Conservation (phyloP, 371 early-diverging fungal genomes). For the Coemansia sp. region DNA sequence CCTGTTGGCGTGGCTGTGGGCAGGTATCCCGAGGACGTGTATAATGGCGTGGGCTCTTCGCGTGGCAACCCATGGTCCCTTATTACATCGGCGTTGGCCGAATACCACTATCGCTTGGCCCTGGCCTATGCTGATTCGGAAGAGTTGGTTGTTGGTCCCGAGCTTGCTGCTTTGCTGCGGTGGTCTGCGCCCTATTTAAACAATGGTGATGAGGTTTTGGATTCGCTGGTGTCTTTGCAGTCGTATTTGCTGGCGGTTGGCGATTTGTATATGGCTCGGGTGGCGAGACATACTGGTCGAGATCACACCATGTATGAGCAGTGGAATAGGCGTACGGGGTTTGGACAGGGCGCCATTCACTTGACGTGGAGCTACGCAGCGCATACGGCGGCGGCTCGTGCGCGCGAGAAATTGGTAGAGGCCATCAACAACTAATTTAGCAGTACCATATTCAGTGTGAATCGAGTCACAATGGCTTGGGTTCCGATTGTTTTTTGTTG, state of each 20-base stretch:
- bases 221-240: too few relatives aligned
- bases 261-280: conserved; percentile 61
- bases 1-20: conserved; percentile 60
- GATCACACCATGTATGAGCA: conserved; percentile 69
- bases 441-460: too few relatives aligned
- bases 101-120: conserved; percentile 60
- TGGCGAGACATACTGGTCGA: conserved; percentile 55
- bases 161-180: too few relatives aligned
- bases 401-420: too few relatives aligned
- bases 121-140: background rate
- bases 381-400: conserved; percentile 29
- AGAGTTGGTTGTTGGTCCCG: conserved; percentile 10
- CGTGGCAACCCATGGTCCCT: conserved; percentile 80
- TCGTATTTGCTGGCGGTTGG: conserved; percentile 51
- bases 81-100: conserved; percentile 62
- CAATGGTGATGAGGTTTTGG: too few relatives aligned
- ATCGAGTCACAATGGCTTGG: too few relatives aligned
- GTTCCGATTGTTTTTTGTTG: too few relatives aligned
- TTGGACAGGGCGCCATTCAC: conserved; percentile 64
- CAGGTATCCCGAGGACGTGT: conserved; percentile 72
- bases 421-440: too few relatives aligned
- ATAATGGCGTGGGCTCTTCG: conserved; percentile 59
- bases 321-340: conserved; percentile 60
- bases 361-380: conserved; percentile 79
- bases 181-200: too few relatives aligned